Percentiles rank a stretch among this genome's conserved stretches.
phyloP scores from a whole-genome alignment of 2,329 filamentous ascomycete species.

The Verticillium longisporum region DNA sequence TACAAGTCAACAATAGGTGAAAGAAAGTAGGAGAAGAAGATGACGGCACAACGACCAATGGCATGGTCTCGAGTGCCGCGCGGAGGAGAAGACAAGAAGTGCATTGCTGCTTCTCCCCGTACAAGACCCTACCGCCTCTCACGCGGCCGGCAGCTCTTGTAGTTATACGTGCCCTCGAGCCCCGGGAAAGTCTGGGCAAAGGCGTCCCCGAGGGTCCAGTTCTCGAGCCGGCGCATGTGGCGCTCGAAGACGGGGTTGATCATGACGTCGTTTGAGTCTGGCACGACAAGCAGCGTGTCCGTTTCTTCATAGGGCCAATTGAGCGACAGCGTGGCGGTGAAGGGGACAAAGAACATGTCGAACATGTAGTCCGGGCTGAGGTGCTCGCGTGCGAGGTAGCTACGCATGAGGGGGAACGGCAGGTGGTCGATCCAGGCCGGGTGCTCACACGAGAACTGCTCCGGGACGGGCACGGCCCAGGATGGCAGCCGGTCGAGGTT shows the following conservation, averaged over 20 bases:
- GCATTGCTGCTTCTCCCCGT: too few relatives aligned
- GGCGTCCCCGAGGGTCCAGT: constrained; percentile 71
- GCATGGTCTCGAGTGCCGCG: too few relatives aligned
- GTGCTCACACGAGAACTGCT: constrained; percentile 62
- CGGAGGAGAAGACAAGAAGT: too few relatives aligned
- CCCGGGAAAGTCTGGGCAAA: constrained; percentile 62
- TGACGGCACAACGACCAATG: too few relatives aligned
- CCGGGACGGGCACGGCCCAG: constrained; percentile 61
- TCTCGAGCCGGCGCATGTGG: constrained; percentile 66
- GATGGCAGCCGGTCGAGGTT: constrained; percentile 73
- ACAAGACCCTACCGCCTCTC: not conserved
- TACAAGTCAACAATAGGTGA: not conserved
- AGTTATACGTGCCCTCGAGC: constrained; percentile 37
- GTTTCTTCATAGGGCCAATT: constrained; percentile 80
- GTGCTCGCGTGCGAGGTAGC: constrained; percentile 50
- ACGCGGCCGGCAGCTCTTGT: constrained; percentile 15
- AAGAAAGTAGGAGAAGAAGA: not conserved
- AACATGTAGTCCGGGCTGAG: constrained; percentile 51
- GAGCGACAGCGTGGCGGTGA: constrained; percentile 65
- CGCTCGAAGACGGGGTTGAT: constrained; percentile 85
- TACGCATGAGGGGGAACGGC: constrained; percentile 72
- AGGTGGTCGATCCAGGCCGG: constrained; percentile 79
- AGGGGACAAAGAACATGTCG: constrained; percentile 78
- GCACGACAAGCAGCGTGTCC: constrained; percentile 58
- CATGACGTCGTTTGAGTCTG: constrained; percentile 56